These are phyloP conservation scores for Begonia fuchsioides DNA, from an alignment of 306 rosid genomes.

Conservation along the genomic window DNA sequence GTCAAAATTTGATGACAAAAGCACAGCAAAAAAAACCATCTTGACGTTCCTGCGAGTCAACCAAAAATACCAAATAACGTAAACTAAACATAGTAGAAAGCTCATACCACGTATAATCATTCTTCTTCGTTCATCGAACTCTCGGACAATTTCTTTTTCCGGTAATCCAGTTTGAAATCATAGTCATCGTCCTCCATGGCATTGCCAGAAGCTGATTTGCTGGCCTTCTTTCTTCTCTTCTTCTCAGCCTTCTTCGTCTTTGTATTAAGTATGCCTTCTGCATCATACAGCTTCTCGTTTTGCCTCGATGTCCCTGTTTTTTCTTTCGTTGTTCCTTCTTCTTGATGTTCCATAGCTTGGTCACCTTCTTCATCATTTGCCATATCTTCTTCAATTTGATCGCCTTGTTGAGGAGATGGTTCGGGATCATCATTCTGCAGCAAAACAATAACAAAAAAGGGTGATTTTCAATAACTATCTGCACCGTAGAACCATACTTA, in stretches of 20 bases:
- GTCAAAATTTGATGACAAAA: too few species aligned
- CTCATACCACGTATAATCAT: too few species aligned
- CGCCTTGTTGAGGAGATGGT: slow-evolving; percentile 30
- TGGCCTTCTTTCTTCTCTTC: slow-evolving; percentile 56
- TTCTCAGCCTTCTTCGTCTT: slow-evolving; percentile 62
- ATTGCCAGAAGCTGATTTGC: slow-evolving; percentile 25
- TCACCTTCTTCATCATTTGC: slow-evolving; percentile 28
- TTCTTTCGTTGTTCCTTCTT: slow-evolving; percentile 27
- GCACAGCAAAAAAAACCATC: too few species aligned
- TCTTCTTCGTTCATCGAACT: background rate
- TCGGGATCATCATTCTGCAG: slow-evolving; percentile 26
- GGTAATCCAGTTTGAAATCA: slow-evolving; percentile 66
- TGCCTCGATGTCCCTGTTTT: slow-evolving; percentile 39
- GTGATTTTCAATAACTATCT: too few species aligned
- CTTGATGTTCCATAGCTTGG: slow-evolving; percentile 34
- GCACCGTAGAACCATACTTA: too few species aligned
- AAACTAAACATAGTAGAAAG: too few species aligned
- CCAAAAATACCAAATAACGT: too few species aligned
- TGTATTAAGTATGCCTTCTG: slow-evolving; percentile 70
- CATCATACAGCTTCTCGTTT: slow-evolving; percentile 66
- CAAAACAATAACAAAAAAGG: slow-evolving; percentile 5
- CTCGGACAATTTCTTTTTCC: slow-evolving; percentile 14
- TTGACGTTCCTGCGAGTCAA: too few species aligned
- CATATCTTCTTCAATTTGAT: slow-evolving; percentile 10
- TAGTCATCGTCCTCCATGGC: slow-evolving; percentile 74